phyloP scores from a whole-genome alignment of 1,284 basidiomycete species.

The Crucibulum parvulum region DNA sequence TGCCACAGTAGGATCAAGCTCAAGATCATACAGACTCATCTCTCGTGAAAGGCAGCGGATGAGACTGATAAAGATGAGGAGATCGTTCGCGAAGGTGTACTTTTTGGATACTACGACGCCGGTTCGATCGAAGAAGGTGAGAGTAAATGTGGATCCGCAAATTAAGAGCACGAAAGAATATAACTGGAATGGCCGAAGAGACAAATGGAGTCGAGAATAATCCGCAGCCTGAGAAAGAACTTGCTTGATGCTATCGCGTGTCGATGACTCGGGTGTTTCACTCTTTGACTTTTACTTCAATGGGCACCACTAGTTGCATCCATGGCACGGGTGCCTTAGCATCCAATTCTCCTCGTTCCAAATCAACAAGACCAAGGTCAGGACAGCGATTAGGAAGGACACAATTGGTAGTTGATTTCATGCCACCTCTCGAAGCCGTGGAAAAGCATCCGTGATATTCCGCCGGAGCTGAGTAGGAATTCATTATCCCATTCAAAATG shows the following conservation, averaged over 20 bases:
- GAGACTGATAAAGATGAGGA: neutral
- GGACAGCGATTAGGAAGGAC: neutral
- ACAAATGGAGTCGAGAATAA: neutral
- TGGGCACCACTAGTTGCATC: neutral
- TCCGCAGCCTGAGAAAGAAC: neutral
- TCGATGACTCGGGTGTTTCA: neutral
- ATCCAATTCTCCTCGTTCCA: neutral
- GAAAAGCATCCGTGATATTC: too few relatives aligned
- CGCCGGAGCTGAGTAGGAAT: too few relatives aligned
- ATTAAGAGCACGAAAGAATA: neutral
- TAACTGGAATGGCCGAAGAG: neutral
- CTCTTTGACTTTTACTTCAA: neutral
- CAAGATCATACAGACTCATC: neutral
- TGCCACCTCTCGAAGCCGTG: too few relatives aligned
- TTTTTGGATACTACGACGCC: neutral
- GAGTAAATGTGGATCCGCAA: neutral
- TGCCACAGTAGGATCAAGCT: neutral
- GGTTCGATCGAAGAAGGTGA: neutral
- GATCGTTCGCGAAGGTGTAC: neutral
- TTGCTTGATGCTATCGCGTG: neutral
- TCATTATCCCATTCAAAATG: too few relatives aligned
- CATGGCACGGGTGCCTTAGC: neutral
- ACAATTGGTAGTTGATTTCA: neutral
- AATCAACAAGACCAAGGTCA: neutral
- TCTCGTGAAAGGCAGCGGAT: neutral